These are phyloP conservation scores for Filosporella fistucella DNA, from an alignment of 495 filamentous ascomycete species.

Conservation along the genomic window DNA sequence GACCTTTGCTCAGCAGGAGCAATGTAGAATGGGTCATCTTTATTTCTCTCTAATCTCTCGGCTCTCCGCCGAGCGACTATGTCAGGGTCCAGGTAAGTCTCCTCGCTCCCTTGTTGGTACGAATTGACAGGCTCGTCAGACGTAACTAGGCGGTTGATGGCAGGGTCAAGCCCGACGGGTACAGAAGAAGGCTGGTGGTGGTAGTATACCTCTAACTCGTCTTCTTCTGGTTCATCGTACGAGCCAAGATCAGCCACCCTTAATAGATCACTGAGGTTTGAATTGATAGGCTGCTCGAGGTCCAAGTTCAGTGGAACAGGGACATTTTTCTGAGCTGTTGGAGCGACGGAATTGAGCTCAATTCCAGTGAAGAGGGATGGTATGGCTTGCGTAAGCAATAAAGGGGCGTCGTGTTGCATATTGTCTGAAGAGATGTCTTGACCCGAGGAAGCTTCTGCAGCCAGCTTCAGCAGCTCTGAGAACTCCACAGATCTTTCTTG, in stretches of 20 bases:
- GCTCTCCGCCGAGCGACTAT: constrained; percentile 57
- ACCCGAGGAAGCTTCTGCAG: constrained; percentile 69
- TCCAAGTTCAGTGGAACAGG: constrained; percentile 69
- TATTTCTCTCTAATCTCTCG: constrained; percentile 72
- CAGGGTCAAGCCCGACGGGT: constrained; percentile 41
- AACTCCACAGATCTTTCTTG: constrained; percentile 94
- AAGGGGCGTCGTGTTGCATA: constrained; percentile 52
- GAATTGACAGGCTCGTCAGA: constrained; percentile 42
- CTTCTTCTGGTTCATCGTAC: constrained; percentile 45
- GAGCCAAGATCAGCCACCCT: constrained; percentile 50
- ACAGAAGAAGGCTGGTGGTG: constrained; percentile 33
- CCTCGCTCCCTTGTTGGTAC: constrained; percentile 58
- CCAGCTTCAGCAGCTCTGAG: constrained; percentile 79
- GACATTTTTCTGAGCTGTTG: constrained; percentile 80
- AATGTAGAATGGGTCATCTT: constrained; percentile 96
- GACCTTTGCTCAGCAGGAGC: constrained; percentile 42
- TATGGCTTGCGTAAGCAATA: constrained; percentile 81
- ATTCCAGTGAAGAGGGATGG: constrained; percentile 79
- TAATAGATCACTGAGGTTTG: constrained; percentile 61
- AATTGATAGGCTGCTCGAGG: constrained; percentile 76
- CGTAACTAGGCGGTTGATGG: constrained; percentile 43
- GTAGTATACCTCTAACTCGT: constrained; percentile 74
- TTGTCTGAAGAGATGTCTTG: constrained; percentile 50
- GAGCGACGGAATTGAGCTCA: constrained; percentile 87
- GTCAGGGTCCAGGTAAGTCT: constrained; percentile 57